Evolutionary conservation across 352 stramenopile species (phyloP).

Genomic region (Thalassiosira sp.): DNA sequence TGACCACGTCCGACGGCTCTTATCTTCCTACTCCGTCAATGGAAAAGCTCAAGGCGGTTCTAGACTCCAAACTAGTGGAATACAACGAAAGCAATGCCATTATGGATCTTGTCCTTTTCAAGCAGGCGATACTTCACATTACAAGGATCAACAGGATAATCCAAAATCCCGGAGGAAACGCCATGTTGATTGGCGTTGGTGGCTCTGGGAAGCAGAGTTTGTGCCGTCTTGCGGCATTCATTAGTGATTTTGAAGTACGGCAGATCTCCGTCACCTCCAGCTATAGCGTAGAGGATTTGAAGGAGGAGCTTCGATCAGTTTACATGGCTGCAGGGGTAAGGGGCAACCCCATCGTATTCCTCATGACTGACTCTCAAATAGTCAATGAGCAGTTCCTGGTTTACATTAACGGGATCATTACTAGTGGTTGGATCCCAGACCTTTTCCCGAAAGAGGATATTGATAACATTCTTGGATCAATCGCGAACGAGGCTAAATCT

Average conservation of each 20-base stretch:
- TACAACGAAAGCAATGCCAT: constrained; percentile 93
- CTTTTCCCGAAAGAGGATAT: constrained; percentile 97
- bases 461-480: constrained; percentile 88
- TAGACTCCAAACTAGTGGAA: constrained; percentile 90
- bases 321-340: constrained; percentile 95
- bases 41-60: constrained; percentile 90
- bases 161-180: constrained; percentile 93
- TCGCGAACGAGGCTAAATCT: constrained; percentile 94
- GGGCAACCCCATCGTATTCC: constrained; percentile 91
- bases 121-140: constrained; percentile 96
- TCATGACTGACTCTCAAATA: constrained; percentile 98
- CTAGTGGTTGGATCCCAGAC: constrained; percentile 94
- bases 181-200: constrained; percentile 97
- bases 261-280: constrained; percentile 94
- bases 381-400: constrained; percentile 97
- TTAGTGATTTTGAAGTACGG: constrained; percentile 94
- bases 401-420: constrained; percentile 98
- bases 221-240: constrained; percentile 93
- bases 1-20: constrained; percentile 67
- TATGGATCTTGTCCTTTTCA: constrained; percentile 98
- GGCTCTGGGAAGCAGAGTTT: constrained; percentile 96
- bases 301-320: constrained; percentile 95
- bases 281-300: constrained; percentile 95
- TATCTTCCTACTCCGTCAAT: constrained; percentile 70
- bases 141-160: constrained; percentile 96